phyloP scores from a whole-genome alignment of 2,329 filamentous ascomycete genomes.

The Sporothrix humicola region DNA sequence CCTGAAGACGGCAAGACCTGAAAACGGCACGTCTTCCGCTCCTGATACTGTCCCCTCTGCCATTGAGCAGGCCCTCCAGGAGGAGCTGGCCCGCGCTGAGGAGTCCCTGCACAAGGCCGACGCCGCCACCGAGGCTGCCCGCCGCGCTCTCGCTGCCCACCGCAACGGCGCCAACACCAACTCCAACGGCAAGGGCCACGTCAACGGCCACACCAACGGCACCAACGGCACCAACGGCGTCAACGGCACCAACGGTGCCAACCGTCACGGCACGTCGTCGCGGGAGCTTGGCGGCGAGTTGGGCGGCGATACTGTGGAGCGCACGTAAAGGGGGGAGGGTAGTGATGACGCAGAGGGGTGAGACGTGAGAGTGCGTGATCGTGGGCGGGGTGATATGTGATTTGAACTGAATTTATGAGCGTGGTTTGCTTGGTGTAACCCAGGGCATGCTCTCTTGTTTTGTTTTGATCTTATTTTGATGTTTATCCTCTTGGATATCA shows the following conservation, averaged over 20 bases:
- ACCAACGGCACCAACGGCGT: conserved; percentile 37
- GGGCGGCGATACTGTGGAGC: conserved; percentile 60
- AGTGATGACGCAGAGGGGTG: background rate
- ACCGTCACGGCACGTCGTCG: conserved; percentile 56
- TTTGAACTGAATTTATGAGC: background rate
- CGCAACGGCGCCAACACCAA: conserved; percentile 22
- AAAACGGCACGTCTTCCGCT: conserved; percentile 10
- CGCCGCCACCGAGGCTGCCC: conserved; percentile 54
- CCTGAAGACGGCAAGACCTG: conserved; percentile 34
- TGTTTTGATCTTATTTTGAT: conserved; percentile 21
- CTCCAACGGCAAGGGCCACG: background rate
- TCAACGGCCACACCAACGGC: conserved; percentile 14
- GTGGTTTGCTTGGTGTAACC: conserved; percentile 12
- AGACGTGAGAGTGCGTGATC: background rate
- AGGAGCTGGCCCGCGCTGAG: conserved; percentile 54
- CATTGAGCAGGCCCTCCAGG: conserved; percentile 51
- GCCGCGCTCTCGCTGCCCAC: conserved; percentile 52
- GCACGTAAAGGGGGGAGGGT: conserved; percentile 27
- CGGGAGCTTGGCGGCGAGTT: conserved; percentile 65
- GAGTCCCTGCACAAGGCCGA: conserved; percentile 54
- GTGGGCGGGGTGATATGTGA: background rate
- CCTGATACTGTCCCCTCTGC: conserved; percentile 43
- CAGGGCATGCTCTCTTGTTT: conserved; percentile 8
- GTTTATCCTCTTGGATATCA: background rate
- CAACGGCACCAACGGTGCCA: conserved; percentile 27